Evolutionary conservation across 73 alveolate species (phyloP), one percentile per base, ranked within the genome.

Genomic region (Blepharisma japonicum): DNA sequence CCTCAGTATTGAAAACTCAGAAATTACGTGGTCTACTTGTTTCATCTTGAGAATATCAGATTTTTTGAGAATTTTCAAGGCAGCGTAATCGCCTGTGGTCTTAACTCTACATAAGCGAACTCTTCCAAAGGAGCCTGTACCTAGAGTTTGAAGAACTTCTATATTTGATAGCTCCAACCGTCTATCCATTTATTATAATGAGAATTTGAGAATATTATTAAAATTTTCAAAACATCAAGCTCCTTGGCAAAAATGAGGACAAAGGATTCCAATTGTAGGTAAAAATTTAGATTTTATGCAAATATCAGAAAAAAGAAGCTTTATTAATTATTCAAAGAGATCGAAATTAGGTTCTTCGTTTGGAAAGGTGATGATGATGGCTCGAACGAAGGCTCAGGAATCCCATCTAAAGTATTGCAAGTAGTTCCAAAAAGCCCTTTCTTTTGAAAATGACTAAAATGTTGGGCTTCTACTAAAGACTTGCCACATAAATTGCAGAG

Each of bases 21-120:
- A 86, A 76, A 90, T 92, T 66, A 96, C 94, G 89, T 96, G 99
- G 71, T 97, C 99, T 4, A 96, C 99, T 86, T 95, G 90, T 77
- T 94, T 94, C 87, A 91, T 82, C 56, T 94, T 80, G 49, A 96
- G 81, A 53, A 96, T 94, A 78, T 91, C 98, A 21, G 95, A 89
- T 86, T 96, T 96, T 85, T 96, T 96, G 56, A 96, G 85, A 84
- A 90, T 93, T 89, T 96, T 96, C 91, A 96, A 83, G 2, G 98
- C 99, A 6, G 72, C 81, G 18, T 42, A 66, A 42, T 6, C 67
- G 14, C 81, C 81, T 8, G 80, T 11, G 55, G 54, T 1, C 87
- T 88, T 91, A 74, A 83, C 83, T 78, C 86, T 87, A 53, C 91
- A 92, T 55, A 94, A 86, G 9, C 96, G 84, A 14, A 93, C 96